phyloP scores from a whole-genome alignment of 768 basidiomycete species.

The Austroboletus eburneus region DNA sequence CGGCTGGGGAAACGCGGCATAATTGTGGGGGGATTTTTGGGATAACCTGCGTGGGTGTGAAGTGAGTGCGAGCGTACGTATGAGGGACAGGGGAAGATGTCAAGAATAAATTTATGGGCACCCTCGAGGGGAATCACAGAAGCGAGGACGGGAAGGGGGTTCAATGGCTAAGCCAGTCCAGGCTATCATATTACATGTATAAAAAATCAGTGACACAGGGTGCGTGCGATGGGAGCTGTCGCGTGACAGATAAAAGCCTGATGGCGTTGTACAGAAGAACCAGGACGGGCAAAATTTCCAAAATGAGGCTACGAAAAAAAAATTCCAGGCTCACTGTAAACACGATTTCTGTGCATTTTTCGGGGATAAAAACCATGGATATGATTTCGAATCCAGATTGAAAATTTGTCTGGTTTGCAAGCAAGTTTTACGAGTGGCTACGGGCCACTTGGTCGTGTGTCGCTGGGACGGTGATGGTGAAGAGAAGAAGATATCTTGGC shows the following conservation, averaged over 20 bases:
- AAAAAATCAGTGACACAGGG: constrained; percentile 31
- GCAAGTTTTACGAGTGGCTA: constrained; percentile 21
- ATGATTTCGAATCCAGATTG: constrained; percentile 35
- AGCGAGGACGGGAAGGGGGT: constrained; percentile 16
- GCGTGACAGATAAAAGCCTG: constrained; percentile 34
- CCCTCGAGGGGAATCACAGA: constrained; percentile 21
- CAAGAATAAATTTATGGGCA: constrained; percentile 23
- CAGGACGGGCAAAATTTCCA: constrained; percentile 21
- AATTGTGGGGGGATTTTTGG: constrained; percentile 52
- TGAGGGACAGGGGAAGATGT: constrained; percentile 19
- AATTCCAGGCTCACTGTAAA: constrained; percentile 24
- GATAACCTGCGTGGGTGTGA: constrained; percentile 33
- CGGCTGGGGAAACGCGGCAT: constrained; percentile 68
- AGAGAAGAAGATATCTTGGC: constrained; percentile 18
- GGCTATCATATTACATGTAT: constrained; percentile 36
- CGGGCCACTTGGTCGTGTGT: constrained; percentile 28
- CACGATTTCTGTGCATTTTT: constrained; percentile 38
- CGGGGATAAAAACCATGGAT: constrained; percentile 33
- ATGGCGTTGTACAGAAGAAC: constrained; percentile 20
- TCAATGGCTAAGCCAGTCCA: constrained; percentile 6
- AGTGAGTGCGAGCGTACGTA: constrained; percentile 23
- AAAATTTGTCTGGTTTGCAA: constrained; percentile 16
- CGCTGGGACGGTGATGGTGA: constrained; percentile 32
- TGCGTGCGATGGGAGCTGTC: constrained; percentile 30
- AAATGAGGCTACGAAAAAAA: constrained; percentile 23